Conservation (phyloP, 1,284 basidiomycete species). For the Pterula multifida region DNA sequence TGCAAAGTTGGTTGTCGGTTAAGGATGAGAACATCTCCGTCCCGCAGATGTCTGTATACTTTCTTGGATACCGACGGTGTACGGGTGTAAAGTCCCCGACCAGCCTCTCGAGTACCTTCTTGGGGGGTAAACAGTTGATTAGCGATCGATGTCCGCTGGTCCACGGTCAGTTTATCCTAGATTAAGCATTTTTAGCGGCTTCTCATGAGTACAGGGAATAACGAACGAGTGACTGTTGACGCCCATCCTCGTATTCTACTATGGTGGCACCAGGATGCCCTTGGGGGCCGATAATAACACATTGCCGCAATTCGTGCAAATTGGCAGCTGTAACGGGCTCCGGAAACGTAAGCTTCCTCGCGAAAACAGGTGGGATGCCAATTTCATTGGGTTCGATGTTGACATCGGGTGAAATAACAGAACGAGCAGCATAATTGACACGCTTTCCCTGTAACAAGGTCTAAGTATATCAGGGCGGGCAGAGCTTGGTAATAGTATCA, state of each 20-base stretch:
- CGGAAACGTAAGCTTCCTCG: slow-evolving; percentile 93
- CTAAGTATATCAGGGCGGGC: slow-evolving; percentile 6
- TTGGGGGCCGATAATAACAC: slow-evolving; percentile 88
- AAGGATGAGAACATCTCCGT: slow-evolving; percentile 93
- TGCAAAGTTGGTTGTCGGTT: slow-evolving; percentile 98
- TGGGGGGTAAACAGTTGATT: slow-evolving; percentile 93
- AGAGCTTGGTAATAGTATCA: slow-evolving; percentile 17
- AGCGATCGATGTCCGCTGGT: slow-evolving; percentile 92
- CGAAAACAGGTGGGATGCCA: slow-evolving; percentile 96
- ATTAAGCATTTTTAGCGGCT: not conserved
- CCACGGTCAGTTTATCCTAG: slow-evolving; percentile 76
- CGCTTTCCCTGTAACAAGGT: slow-evolving; percentile 77
- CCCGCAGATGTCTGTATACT: slow-evolving; percentile 89
- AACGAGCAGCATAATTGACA: slow-evolving; percentile 98
- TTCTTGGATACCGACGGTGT: slow-evolving; percentile 87
- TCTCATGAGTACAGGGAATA: slow-evolving; percentile 6
- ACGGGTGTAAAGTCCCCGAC: slow-evolving; percentile 53
- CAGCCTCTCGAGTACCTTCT: slow-evolving; percentile 45
- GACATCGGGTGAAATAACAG: slow-evolving; percentile 98
- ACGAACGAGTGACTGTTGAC: slow-evolving; percentile 69
- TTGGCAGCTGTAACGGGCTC: slow-evolving; percentile 94
- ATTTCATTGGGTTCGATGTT: slow-evolving; percentile 99
- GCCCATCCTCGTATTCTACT: slow-evolving; percentile 93
- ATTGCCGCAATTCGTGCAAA: slow-evolving; percentile 79
- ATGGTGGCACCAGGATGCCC: slow-evolving; percentile 90